These are phyloP conservation scores for Pythium diclinum DNA, from an alignment of 352 stramenopile species.

Conservation along the genomic window DNA sequence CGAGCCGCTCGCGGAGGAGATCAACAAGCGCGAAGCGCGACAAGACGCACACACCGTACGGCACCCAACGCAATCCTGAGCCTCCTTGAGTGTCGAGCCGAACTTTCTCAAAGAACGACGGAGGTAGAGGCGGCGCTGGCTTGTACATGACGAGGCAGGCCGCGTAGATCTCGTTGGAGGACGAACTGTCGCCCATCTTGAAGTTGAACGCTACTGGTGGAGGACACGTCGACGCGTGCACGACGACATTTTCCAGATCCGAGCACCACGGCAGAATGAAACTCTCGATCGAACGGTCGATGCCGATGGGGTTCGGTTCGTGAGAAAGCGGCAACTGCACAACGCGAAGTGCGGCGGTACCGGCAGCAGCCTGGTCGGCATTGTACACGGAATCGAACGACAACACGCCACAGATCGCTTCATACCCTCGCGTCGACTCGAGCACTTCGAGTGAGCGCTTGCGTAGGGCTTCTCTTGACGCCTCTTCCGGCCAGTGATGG, in stretches of 20 bases:
- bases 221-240: constrained; percentile 29
- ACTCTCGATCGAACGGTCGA: constrained; percentile 33
- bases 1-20: constrained; percentile 71
- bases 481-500: constrained; percentile 71
- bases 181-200: constrained; percentile 71
- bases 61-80: constrained; percentile 54
- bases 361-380: constrained; percentile 20
- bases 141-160: constrained; percentile 82
- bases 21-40: constrained; percentile 84
- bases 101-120: constrained; percentile 55
- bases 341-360: constrained; percentile 24
- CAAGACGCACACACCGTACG: constrained; percentile 75
- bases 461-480: constrained; percentile 35
- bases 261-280: constrained; percentile 40
- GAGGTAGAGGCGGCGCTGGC: constrained; percentile 54
- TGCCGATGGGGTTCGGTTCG: constrained; percentile 20
- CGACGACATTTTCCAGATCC: constrained; percentile 26
- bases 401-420: constrained; percentile 71
- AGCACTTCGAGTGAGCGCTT: constrained; percentile 73
- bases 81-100: constrained; percentile 42
- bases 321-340: constrained; percentile 25
- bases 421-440: constrained; percentile 57
- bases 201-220: constrained; percentile 43
- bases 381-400: constrained; percentile 52
- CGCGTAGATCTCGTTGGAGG: constrained; percentile 67